Evolutionary conservation across 1,284 basidiomycete genomes (phyloP), one percentile per base, ranked within the genome.

Genomic region (Bjerkandera adusta): DNA sequence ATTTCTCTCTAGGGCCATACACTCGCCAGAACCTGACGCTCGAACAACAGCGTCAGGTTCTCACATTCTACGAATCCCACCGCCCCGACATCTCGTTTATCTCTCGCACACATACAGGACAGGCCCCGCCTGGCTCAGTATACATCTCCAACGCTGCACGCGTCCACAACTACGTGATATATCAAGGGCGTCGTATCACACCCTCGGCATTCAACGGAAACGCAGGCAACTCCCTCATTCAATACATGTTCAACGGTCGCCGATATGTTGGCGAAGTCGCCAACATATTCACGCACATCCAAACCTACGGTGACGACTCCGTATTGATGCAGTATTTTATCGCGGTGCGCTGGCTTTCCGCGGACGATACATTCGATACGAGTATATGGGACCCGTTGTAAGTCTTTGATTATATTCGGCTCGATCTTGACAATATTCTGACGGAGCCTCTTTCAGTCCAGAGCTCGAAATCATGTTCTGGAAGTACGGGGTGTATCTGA

Each of bases 381-480:
- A 27, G 24, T 16, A 41, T 36, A 4, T 47, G 45, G 45, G 45
- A 47, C 27, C 45, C 32, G 3, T 47, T 35, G 45, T 47, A 36
- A 24, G 45, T 47, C 12, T 10, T n/a, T 13, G 13, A 7, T 15
- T 21, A 13, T 35, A n/a, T 3, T 10, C 5, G 3, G 5, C 34
- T 21, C 5, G 4, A n/a, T 25, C 12, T 7, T 33, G 11, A 7
- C 8, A 35, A 15, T 6, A 32, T 35, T 4, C 35, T 45, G n/a
- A 27, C 24, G 5, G 5, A n/a, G n/a, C 15, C 21, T 1, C 16
- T 12, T 20, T 5, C 13, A 49, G 47, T 25, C 47, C 42, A 8
- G 36, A 49, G 36, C 43, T 49, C 5, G 47, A 49, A 20, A 32
- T 45, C 34, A 7, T 15, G 24, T 44, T 45, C 29, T 49, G 47